Evolutionary conservation across 2,329 filamentous ascomycete species (phyloP).

Genomic region (Xylaria sp.): DNA sequence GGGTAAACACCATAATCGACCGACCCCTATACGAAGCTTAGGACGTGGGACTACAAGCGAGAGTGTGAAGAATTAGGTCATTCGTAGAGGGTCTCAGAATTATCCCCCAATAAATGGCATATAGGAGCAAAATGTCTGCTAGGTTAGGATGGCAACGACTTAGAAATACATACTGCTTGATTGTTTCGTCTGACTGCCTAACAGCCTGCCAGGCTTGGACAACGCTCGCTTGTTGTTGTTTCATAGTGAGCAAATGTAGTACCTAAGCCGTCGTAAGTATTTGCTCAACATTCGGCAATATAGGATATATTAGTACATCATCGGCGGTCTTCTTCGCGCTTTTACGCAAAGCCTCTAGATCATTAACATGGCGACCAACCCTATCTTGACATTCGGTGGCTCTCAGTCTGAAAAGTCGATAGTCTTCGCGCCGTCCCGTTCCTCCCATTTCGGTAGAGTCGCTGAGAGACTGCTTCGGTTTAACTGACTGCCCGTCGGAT

Average conservation of each 20-base stretch:
- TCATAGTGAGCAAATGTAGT: constrained; percentile 48
- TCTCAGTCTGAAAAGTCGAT: constrained; percentile 37
- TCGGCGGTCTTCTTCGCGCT: constrained; percentile 43
- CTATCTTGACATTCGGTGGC: constrained; percentile 38
- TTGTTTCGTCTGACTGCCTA: constrained; percentile 47
- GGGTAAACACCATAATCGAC: constrained; percentile 53
- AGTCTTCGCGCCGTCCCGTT: constrained; percentile 23
- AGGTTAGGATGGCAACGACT: too few relatives aligned
- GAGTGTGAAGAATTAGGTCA: not conserved
- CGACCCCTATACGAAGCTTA: constrained; percentile 35
- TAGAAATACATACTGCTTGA: constrained; percentile 40
- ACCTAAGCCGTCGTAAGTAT: constrained; percentile 38
- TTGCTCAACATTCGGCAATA: not conserved
- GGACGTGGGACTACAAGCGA: not conserved
- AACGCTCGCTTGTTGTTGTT: constrained; percentile 53
- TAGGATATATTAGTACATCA: constrained; percentile 33
- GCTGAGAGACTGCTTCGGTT: too few relatives aligned
- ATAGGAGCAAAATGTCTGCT: not conserved
- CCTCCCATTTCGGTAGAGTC: too few relatives aligned
- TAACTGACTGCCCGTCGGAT: too few relatives aligned
- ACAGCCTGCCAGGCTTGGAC: constrained; percentile 51
- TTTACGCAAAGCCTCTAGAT: constrained; percentile 43
- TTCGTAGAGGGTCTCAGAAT: not conserved
- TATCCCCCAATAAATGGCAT: too few relatives aligned
- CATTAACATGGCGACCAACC: constrained; percentile 39